Percentiles rank a stretch among this genome's conserved stretches.
Conservation (phyloP, 2,329 filamentous ascomycete species). For the Didymosphaeria variabile region DNA sequence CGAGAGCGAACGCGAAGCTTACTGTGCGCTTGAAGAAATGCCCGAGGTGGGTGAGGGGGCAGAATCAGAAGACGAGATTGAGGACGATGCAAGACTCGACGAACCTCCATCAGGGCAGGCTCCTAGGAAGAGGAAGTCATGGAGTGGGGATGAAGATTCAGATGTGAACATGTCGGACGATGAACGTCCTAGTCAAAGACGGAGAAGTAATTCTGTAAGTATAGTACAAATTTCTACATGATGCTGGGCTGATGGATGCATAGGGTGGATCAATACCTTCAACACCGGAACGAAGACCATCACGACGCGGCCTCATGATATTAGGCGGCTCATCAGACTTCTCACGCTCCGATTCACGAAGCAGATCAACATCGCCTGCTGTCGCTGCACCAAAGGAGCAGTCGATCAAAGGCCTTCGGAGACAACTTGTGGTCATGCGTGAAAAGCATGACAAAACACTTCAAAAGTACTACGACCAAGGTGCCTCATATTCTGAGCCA, state of each 20-base stretch:
- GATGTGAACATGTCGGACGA: slow-evolving; percentile 72
- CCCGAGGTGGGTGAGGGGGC: slow-evolving; percentile 83
- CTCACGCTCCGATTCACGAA: slow-evolving; percentile 51
- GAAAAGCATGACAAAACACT: slow-evolving; percentile 79
- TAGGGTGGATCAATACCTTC: slow-evolving; percentile 67
- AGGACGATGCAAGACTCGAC: slow-evolving; percentile 59
- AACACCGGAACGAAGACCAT: slow-evolving; percentile 69
- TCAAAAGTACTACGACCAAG: slow-evolving; percentile 83
- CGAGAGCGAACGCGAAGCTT: slow-evolving; percentile 77
- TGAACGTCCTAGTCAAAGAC: slow-evolving; percentile 78
- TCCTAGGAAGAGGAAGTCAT: slow-evolving; percentile 53
- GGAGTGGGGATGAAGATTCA: slow-evolving; percentile 68
- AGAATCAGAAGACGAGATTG: slow-evolving; percentile 65
- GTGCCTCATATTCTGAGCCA: slow-evolving; percentile 92
- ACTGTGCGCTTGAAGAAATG: slow-evolving; percentile 87
- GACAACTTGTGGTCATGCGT: slow-evolving; percentile 77
- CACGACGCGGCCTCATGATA: slow-evolving; percentile 64
- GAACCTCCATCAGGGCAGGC: slow-evolving; percentile 48
- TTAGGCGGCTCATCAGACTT: slow-evolving; percentile 50
- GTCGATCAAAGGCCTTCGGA: slow-evolving; percentile 76
- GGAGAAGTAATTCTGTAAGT: slow-evolving; percentile 86
- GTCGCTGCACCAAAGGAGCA: slow-evolving; percentile 62
- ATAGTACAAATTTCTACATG: not conserved
- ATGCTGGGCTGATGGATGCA: slow-evolving; percentile 43
- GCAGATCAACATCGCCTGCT: slow-evolving; percentile 46